phyloP scores from a whole-genome alignment of 257 asterid genomes.

The Scutellaria baicalensis region DNA sequence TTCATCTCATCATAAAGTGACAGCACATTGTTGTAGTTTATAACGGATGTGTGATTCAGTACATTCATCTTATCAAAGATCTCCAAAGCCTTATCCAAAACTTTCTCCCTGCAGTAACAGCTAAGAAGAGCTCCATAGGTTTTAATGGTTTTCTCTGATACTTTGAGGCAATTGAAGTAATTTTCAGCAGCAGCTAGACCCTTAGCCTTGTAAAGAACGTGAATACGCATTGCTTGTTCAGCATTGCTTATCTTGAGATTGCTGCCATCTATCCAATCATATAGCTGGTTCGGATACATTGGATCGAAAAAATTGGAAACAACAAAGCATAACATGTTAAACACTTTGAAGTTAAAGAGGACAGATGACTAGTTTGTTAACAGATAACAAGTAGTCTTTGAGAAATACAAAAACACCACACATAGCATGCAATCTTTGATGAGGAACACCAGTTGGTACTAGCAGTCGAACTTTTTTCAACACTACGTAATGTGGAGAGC shows the following conservation, averaged over 20 bases:
- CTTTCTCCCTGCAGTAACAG: conserved; percentile 51
- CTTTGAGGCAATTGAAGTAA: conserved; percentile 50
- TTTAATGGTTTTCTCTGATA: conserved; percentile 48
- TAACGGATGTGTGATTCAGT: conserved; percentile 26
- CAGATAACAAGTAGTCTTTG: background rate
- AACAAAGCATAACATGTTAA: conserved; percentile 3
- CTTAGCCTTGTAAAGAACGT: conserved; percentile 46
- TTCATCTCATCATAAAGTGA: conserved; percentile 32
- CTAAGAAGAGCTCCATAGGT: conserved; percentile 69
- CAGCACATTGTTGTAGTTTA: conserved; percentile 57
- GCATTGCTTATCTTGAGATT: conserved; percentile 24
- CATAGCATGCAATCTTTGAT: background rate
- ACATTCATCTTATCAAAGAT: conserved; percentile 53
- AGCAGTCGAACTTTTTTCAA: background rate
- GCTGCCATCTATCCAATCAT: conserved; percentile 57
- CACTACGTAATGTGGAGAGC: background rate
- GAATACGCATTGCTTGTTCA: conserved; percentile 53
- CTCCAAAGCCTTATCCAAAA: conserved; percentile 46
- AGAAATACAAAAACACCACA: background rate
- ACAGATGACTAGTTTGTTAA: background rate
- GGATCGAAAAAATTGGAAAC: background rate
- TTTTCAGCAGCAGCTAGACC: conserved; percentile 54
- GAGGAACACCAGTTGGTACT: background rate
- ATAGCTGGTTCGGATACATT: conserved; percentile 34
- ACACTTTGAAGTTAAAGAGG: background rate